Evolutionary conservation across 805 yeast species (phyloP), one percentile per base, ranked within the genome.

Genomic region (Crinitomyces ghanaensis): DNA sequence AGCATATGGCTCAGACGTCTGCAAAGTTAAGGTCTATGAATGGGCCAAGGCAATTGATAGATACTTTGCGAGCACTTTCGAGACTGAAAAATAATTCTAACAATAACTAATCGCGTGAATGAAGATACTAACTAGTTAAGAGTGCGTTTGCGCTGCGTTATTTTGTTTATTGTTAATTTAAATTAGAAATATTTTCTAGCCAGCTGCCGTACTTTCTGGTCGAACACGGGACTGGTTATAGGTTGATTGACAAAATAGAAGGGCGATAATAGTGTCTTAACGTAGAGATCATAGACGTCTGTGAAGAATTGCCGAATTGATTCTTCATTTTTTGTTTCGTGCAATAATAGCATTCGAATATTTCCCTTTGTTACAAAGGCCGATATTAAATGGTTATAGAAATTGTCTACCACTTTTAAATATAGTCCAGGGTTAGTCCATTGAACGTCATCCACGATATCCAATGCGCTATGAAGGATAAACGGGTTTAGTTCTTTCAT

Each of bases 281-380:
- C 84, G 47, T 88, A 91, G 31, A 88, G 60, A 46, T 88, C 97
- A 56, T 85, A 82, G 6, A 81, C 68, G 41, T 86, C 97, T 27
- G 68, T 65, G 53, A 86, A 82, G 51, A 91, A 86, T 51, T 79
- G 88, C 43, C 77, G 73, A 12, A 86, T 79, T 8, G 77, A 63
- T 43, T 75, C 85, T 43, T 88, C 95, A 41, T 70, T 64, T 31
- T 61, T 61, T 15, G 66, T 51, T 37, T 77, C 80, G 43, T 79
- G 83, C 2, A 79, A 59, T 42, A 91, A 66, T 14, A 91, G 56
- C 41, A 88, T 72, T 52, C 84, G 84, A 45, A 82, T 70, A 49
- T 84, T 86, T 4, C 95, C 88, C 33, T 85, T 85, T 0, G 95
- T 83, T 26, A 88, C 66, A 51, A 74, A 91, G 3, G 88, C 93